These are phyloP conservation scores for Tricholoma terreum DNA, from an alignment of 768 basidiomycete genomes.

Conservation along the genomic window DNA sequence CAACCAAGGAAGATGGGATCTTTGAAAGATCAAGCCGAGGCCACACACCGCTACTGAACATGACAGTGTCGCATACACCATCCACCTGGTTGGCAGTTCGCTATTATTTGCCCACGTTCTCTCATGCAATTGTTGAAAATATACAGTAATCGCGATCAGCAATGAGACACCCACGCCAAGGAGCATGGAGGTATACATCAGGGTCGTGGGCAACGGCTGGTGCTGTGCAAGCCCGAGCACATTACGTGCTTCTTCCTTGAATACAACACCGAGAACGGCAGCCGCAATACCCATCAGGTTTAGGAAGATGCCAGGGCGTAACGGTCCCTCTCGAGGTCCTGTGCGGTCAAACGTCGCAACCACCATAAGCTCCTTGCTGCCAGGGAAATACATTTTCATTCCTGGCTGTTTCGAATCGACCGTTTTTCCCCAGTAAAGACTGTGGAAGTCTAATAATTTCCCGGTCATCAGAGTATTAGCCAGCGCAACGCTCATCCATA, in stretches of 20 bases:
- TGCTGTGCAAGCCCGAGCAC: conserved; percentile 17
- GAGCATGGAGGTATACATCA: conserved; percentile 19
- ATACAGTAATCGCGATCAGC: conserved; percentile 10
- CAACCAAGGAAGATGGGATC: conserved; percentile 7
- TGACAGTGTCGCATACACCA: conserved; percentile 18
- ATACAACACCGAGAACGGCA: conserved; percentile 22
- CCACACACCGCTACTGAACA: conserved; percentile 15
- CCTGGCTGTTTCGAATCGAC: conserved; percentile 11
- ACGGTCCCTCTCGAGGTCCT: conserved; percentile 16
- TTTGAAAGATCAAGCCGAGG: conserved; percentile 16
- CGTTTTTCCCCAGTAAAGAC: neutral
- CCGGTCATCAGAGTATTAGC: conserved; percentile 20
- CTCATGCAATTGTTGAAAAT: conserved; percentile 17
- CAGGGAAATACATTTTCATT: conserved; percentile 16
- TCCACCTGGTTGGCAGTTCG: conserved; percentile 18
- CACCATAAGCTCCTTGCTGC: conserved; percentile 19
- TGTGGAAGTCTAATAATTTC: conserved; percentile 7
- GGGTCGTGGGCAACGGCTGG: conserved; percentile 15
- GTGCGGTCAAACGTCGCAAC: conserved; percentile 26
- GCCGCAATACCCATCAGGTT: conserved; percentile 20
- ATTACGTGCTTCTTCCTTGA: conserved; percentile 18
- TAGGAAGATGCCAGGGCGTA: conserved; percentile 23
- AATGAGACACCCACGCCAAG: conserved; percentile 8
- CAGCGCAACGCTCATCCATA: conserved; percentile 25
- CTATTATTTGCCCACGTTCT: conserved; percentile 18